Conservation (phyloP, 805 yeast genomes). For the Kregervanrija fluxuum region DNA sequence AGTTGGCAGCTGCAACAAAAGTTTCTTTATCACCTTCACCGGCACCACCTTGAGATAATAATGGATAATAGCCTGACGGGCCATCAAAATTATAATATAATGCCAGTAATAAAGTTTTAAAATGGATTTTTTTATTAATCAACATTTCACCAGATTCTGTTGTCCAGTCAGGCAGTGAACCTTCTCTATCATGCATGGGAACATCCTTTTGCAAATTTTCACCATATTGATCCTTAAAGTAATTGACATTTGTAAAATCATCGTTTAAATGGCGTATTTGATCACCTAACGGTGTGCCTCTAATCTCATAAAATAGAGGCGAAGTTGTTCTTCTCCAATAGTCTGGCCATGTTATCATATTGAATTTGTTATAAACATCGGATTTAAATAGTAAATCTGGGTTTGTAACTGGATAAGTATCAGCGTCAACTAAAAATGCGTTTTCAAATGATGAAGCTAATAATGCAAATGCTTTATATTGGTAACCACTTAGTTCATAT, state of each 20-base stretch:
- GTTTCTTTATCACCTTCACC: constrained; percentile 88
- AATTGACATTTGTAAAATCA: constrained; percentile 15
- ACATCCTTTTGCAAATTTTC: constrained; percentile 13
- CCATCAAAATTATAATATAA: constrained; percentile 56
- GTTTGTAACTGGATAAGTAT: constrained; percentile 35
- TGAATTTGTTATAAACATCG: constrained; percentile 35
- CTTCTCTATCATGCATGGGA: constrained; percentile 53
- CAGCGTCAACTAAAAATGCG: constrained; percentile 38
- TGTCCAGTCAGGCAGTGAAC: constrained; percentile 54
- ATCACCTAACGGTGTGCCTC: constrained; percentile 31
- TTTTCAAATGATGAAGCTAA: constrained; percentile 44
- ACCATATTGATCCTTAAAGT: constrained; percentile 10
- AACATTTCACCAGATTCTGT: constrained; percentile 62
- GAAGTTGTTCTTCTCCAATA: constrained; percentile 62
- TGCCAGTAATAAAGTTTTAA: constrained; percentile 46
- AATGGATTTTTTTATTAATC: constrained; percentile 48
- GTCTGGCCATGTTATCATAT: constrained; percentile 65
- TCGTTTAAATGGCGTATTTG: constrained; percentile 30
- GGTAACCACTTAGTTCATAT: constrained; percentile 29
- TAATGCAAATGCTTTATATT: constrained; percentile 35
- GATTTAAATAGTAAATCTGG: constrained; percentile 46
- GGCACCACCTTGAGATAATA: constrained; percentile 50
- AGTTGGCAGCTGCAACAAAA: constrained; percentile 60
- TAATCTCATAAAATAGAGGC: constrained; percentile 52
- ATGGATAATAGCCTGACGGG: constrained; percentile 48